Base-by-base conservation (phyloP, 2,329 filamentous ascomycete genomes). In the Ophiocordyceps camponoti-saundersi region DNA sequence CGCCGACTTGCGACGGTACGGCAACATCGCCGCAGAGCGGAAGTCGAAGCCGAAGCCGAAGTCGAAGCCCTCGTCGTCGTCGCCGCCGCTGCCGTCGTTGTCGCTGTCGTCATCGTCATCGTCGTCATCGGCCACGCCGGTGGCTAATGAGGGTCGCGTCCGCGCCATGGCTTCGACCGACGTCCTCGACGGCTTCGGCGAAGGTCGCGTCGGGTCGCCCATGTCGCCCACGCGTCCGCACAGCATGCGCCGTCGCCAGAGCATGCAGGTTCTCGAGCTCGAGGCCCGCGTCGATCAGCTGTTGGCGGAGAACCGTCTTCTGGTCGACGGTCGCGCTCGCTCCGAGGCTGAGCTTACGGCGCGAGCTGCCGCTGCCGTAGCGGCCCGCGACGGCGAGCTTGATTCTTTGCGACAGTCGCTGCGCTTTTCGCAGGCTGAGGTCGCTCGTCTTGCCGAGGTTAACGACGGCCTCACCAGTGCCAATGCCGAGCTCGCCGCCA, bases 241-340 rank as follows among this genome's bases (percentile, higher is more conserved):
- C 60, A 95, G 88, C 71, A 85, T 98, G 77, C 89, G 90, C 57
- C 89, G 90, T 61, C 85, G 90, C 60, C 92, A 95, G 66, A 96
- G 90, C 73, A 90, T 96, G 81, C 90, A 96, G 67, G 80, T 90
- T 47, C 80, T 96, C 50, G 90, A 98, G 57, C 80, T 98, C 59
- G 88, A 96, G 69, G 73, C 77, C 50, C 79, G 77, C 57, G 75
- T 98, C 56, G 87, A 95, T 55, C 82, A 90, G 63, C 72, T 98
- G 53, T 71, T 83, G 40, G 79, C 82, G 21, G 90, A 98, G 62
- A 96, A 96, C 59, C 80, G 82, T 48, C 69, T 79, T 51, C 78
- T 98, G 26, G 73, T 78, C 55, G 82, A 89, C 44, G 82, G 85
- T 43, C 82, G 82, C 55, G 64, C 73, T 46, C 75, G 77, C 44